Evolutionary conservation across 345 rosid genomes (phyloP).

Genomic region (Rhodamnia rubescens): DNA sequence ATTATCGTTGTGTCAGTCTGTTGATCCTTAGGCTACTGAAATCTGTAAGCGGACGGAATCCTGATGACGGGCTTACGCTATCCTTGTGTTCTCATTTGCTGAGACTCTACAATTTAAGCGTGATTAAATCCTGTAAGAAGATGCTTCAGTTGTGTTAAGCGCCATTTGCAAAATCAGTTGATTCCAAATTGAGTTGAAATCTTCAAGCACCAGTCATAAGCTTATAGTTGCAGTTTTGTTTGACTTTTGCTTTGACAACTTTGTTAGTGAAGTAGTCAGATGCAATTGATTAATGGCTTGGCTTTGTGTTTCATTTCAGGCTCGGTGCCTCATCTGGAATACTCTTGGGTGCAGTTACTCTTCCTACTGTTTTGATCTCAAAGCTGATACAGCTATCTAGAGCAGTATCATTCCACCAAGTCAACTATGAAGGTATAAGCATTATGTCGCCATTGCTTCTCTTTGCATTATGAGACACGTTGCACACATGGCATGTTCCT

Average conservation of each 20-base stretch:
- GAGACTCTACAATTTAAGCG: background rate
- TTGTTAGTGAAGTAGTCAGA: background rate
- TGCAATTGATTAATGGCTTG: background rate
- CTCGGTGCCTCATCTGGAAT: constrained; percentile 88
- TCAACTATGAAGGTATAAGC: constrained; percentile 40
- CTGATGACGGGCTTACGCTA: background rate
- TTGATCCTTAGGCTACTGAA: background rate
- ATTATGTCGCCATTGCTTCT: background rate
- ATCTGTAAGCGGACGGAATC: background rate
- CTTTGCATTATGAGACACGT: background rate
- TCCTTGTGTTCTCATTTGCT: background rate
- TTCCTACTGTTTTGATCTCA: constrained; percentile 68
- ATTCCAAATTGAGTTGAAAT: background rate
- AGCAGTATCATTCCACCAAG: constrained; percentile 36
- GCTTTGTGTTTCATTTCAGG: constrained; percentile 21
- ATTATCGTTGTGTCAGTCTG: background rate
- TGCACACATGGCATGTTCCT: background rate
- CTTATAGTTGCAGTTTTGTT: background rate
- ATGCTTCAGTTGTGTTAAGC: background rate
- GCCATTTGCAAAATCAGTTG: background rate
- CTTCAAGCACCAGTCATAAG: background rate
- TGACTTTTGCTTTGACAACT: background rate
- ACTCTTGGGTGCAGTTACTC: constrained; percentile 67
- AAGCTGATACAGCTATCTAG: constrained; percentile 69
- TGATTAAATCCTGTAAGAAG: background rate